Evolutionary conservation across 2,329 filamentous ascomycete species (phyloP), one percentile per base, ranked within the genome.

Genomic region (Emericellopsis atlantica): DNA sequence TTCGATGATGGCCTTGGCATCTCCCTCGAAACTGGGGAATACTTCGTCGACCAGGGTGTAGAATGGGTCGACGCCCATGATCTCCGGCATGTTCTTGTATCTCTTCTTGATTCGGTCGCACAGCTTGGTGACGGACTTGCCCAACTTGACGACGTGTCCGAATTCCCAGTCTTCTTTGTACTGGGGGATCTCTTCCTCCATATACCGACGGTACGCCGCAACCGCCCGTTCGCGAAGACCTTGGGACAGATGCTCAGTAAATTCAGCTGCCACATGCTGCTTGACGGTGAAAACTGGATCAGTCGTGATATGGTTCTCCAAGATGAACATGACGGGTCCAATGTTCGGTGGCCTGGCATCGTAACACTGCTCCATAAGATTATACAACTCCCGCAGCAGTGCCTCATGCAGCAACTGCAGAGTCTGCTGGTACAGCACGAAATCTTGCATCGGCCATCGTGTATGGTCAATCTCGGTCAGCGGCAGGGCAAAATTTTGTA

Each of bases 91-190:
- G 51, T 84, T 90, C 51, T 79, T 79, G 61, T 95, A 98, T 38
- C 90, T 79, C 63, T 96, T 96, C 58, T 88, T 82, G 40, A 95
- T 93, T 55, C 82, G 85, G 52, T 94, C 81, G 47, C 84, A 86
- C 26, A 95, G 70, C 49, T 85, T 88, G 38, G 87, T 81, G 5
- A 96, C 86, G 1, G 79, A 78, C 55, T 92, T 86, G 14, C 89
- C 88, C 21, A 98, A 74, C 54, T 89, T 78, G 44, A 95, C 87
- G 43, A 96, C 82, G 58, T 96, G 86, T 46, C 76, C 83, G 56
- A 94, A 90, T 49, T 95, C 79, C 89, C 92, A 95, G 39, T 85
- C 74, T 48, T 88, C 79, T 50, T 86, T 81, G 42, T 81, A 76
- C 29, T 83, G 74, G 2, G 89, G 88, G 2, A 98, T 80, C 52